Conservation (phyloP, 2,329 filamentous ascomycete species). For the Peltaster fructicola region DNA sequence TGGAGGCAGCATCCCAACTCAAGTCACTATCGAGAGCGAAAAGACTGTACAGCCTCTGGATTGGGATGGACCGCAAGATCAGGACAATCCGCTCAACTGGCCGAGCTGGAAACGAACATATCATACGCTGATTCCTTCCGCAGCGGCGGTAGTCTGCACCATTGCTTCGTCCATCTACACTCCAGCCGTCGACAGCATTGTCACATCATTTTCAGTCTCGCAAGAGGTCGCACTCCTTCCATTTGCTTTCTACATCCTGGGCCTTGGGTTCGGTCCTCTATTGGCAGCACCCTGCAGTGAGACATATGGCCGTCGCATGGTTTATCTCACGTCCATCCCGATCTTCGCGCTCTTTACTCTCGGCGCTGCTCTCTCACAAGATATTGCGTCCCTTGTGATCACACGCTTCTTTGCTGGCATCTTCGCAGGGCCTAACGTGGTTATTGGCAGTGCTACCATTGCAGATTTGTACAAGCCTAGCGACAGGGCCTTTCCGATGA, state of each 20-base stretch:
- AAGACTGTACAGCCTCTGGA: too few relatives aligned
- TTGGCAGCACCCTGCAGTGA: slow-evolving; percentile 43
- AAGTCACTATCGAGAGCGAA: too few relatives aligned
- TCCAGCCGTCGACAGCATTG: slow-evolving; percentile 21
- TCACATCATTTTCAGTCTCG: slow-evolving; percentile 35
- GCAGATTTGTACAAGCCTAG: slow-evolving; percentile 8
- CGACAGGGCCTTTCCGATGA: slow-evolving; percentile 8
- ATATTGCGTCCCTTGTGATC: slow-evolving; percentile 33
- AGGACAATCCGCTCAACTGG: slow-evolving; percentile 37
- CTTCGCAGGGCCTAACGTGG: slow-evolving; percentile 43
- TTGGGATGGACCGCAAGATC: slow-evolving; percentile 17
- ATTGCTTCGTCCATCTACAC: slow-evolving; percentile 8
- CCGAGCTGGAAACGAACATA: slow-evolving; percentile 24
- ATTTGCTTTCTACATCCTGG: slow-evolving; percentile 41
- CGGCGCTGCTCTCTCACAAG: slow-evolving; percentile 34
- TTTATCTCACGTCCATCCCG: slow-evolving; percentile 32
- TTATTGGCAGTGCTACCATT: slow-evolving; percentile 8
- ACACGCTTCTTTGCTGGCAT: slow-evolving; percentile 54
- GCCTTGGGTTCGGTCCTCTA: slow-evolving; percentile 42
- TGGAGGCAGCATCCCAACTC: too few relatives aligned
- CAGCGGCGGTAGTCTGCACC: slow-evolving; percentile 22
- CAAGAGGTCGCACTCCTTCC: slow-evolving; percentile 39
- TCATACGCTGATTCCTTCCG: slow-evolving; percentile 20
- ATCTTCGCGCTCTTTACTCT: slow-evolving; percentile 38
- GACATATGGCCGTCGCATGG: slow-evolving; percentile 34